Evolutionary conservation across 176 grass and related monocot species (phyloP), one percentile per base, ranked within the genome.

Genomic region (Musa itinerans): DNA sequence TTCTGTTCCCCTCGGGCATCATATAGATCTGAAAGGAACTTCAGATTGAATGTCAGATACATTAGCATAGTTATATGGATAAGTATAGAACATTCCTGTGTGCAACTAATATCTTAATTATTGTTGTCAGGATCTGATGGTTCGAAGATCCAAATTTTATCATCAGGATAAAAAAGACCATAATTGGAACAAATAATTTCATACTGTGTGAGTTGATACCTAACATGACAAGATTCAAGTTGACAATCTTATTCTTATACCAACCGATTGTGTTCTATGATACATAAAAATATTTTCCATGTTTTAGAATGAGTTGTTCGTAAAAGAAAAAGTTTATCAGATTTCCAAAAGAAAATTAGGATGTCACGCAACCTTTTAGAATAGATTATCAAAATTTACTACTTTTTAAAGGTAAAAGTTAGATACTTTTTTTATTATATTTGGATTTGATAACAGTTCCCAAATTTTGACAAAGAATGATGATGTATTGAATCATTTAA

Each of bases 1-100:
- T 96, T 88, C 92, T 89, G 70, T 84, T 90, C 53, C 87, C 89
- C 58, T 96, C 93, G 50, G 93, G 93, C 93, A 96, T 96, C 93
- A 96, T 92, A 74, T 96, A 96, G 63, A 96, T 96, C 93, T 96
- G 55, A 72, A 78, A 71, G 19, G 21, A 68, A 51, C 34, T 16
- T 83, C 76, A 51, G 53, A 7, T 49, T 69, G 66, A 69, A 43
- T 43, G 34, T 6, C 34, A 43, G 34, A 43, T 43, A 43, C 3
- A 43, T 5, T 5, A 43, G 4, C 34, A 43, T 43, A 6, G 34
- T 43, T 43, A 43, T 43, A 53, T 34, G 14, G 52, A 64, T 15
- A 73, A 53, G 53, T 69, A n/a, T 43, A 21, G 53, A 76, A 54
- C 8, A 70, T 76, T 49, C 64, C 56, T 59, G 11, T 14, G 61